These are phyloP conservation scores for Suillus ampliporus DNA, from an alignment of 768 basidiomycete genomes.

Conservation along the genomic window DNA sequence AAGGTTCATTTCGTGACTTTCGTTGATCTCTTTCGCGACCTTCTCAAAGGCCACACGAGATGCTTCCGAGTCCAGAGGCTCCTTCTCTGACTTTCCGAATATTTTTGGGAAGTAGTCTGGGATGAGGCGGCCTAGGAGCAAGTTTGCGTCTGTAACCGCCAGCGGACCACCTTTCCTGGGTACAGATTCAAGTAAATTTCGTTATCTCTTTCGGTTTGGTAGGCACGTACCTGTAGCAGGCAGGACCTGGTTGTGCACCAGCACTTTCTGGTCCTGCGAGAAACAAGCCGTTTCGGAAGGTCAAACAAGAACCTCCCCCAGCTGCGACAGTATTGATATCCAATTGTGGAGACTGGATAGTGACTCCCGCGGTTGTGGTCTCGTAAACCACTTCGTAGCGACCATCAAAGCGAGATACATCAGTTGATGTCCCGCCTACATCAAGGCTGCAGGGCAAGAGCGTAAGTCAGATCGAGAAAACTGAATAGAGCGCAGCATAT, in stretches of 20 bases:
- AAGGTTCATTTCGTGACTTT: constrained; percentile 59
- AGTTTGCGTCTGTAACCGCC: constrained; percentile 92
- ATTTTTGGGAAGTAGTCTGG: constrained; percentile 95
- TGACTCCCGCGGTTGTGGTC: constrained; percentile 93
- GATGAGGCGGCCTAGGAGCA: constrained; percentile 86
- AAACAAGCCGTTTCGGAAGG: constrained; percentile 90
- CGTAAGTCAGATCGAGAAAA: neutral
- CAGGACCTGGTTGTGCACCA: constrained; percentile 92
- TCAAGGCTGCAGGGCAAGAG: constrained; percentile 60
- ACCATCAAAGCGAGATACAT: constrained; percentile 92
- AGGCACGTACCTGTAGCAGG: constrained; percentile 75
- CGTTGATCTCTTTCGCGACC: constrained; percentile 74
- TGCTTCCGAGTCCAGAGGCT: constrained; percentile 80
- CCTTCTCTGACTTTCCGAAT: constrained; percentile 88
- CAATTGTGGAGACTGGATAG: constrained; percentile 90
- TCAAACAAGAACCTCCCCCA: constrained; percentile 90
- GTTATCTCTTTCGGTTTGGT: neutral
- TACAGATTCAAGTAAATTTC: neutral
- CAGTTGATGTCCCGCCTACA: constrained; percentile 95
- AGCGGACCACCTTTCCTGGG: constrained; percentile 87
- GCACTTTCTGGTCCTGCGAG: constrained; percentile 92
- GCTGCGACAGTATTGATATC: constrained; percentile 98
- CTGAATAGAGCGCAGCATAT: constrained; percentile 30
- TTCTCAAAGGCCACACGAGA: constrained; percentile 69
- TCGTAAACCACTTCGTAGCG: constrained; percentile 93